phyloP scores from a whole-genome alignment of 257 asterid genomes.

The Fraxinus americana region DNA sequence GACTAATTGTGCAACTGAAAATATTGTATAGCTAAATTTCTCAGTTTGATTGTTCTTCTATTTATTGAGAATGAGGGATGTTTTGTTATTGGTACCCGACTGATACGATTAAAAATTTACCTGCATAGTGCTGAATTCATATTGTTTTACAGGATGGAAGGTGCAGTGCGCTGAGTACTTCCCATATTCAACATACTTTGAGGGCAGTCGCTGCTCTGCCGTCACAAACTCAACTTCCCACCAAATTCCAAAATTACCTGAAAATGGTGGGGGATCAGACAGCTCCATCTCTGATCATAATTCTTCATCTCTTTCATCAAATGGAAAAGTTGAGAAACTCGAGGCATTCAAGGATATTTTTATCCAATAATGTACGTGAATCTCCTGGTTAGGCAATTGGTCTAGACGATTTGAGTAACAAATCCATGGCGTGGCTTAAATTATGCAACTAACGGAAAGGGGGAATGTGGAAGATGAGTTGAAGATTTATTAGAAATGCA shows the following conservation, averaged over 20 bases:
- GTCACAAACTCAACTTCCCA: constrained; percentile 35
- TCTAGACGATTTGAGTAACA: constrained; percentile 11
- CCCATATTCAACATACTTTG: constrained; percentile 72
- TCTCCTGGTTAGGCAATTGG: constrained; percentile 24
- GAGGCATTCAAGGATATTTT: constrained; percentile 56
- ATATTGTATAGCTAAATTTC: neutral
- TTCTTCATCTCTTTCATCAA: constrained; percentile 38
- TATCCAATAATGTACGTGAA: constrained; percentile 41
- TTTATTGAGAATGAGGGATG: neutral
- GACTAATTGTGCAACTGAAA: neutral
- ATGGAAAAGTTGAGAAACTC: constrained; percentile 62
- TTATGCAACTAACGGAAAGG: constrained; percentile 5
- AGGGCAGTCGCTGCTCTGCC: constrained; percentile 72
- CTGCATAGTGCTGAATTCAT: constrained; percentile 18
- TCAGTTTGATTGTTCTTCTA: no score
- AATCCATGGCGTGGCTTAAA: constrained; percentile 24
- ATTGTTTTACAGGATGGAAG: constrained; percentile 73
- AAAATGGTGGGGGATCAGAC: constrained; percentile 44
- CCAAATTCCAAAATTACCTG: constrained; percentile 44
- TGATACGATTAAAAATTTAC: neutral
- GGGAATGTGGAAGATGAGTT: constrained; percentile 19
- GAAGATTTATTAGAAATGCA: constrained; percentile 13
- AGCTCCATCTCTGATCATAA: constrained; percentile 32
- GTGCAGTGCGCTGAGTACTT: constrained; percentile 71
- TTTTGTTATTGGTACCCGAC: constrained; percentile 16